Conservation (phyloP, 345 rosid species). For the Excoecaria cochinchinensis region DNA sequence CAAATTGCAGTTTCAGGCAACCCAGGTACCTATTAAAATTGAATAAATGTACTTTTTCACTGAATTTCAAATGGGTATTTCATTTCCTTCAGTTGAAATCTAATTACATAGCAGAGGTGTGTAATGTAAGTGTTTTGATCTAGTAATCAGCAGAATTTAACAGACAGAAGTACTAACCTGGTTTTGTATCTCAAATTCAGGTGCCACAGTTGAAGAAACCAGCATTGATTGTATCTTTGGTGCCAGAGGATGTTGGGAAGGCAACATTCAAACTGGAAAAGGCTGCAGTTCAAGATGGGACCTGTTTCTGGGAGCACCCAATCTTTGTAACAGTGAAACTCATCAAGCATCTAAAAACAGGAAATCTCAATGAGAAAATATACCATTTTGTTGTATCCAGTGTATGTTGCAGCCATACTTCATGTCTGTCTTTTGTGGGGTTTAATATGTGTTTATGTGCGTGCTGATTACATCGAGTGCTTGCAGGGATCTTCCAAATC, state of each 20-base stretch:
- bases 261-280: constrained; percentile 33
- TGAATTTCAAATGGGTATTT: constrained; percentile 5
- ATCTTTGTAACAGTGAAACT: constrained; percentile 30
- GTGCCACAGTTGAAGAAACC: constrained; percentile 82
- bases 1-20: constrained; percentile 45
- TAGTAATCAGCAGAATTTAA: constrained; percentile 1
- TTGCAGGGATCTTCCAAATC: constrained; percentile 36
- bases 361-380: constrained; percentile 31
- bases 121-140: constrained; percentile 1
- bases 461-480: background rate
- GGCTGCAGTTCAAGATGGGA: constrained; percentile 29
- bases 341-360: constrained; percentile 28
- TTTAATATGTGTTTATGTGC: background rate
- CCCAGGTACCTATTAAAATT: constrained; percentile 49
- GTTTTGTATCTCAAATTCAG: constrained; percentile 42
- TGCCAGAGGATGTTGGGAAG: constrained; percentile 37
- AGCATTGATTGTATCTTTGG: constrained; percentile 32
- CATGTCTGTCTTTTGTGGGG: background rate
- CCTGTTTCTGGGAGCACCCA: constrained; percentile 34
- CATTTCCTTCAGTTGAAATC: background rate
- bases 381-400: constrained; percentile 34
- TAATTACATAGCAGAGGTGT: background rate
- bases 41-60: background rate
- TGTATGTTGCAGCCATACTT: constrained; percentile 12
- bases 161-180: constrained; percentile 24